Evolutionary conservation across 805 yeast species (phyloP), one percentile per base, ranked within the genome.

Genomic region (Cyberlindnera subsufficiens): DNA sequence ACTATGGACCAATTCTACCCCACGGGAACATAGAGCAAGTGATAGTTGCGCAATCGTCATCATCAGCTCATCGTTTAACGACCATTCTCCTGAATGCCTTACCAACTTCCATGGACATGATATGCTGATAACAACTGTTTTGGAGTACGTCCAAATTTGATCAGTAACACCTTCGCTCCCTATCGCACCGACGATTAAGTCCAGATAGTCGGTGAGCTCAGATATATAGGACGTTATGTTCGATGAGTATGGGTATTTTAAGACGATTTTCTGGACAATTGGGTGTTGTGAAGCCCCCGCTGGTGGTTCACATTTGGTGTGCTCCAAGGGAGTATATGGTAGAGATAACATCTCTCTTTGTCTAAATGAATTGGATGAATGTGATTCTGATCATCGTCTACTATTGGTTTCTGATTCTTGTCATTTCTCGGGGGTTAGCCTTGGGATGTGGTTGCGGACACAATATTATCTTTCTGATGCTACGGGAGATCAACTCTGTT

Each of bases 101-200:
- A 44, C 43, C n/a, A 50, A 16, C 3, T 25, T 32, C 59, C 59
- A 55, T 1, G 59, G 59, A 3, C 44, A 37, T 1, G 35, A 10
- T 16, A n/a, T 17, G 9, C 30, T 20, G 10, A 39, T 14, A 6
- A 22, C 19, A 5, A 22, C 7, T 32, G 3, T 6, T 8, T 2
- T 9, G 10, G 2, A 43, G 7, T 3, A 42, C 43, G 4, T 42
- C 39, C 17, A 30, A n/a, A 30, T 7, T 5, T 30, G 9, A 30
- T 2, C 16, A n/a, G 16, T 15, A 1, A 7, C 37, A 14, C 6
- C 35, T 34, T 17, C 22, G 20, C 7, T 35, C 22, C 6, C n/a
- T 32, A 31, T 16, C 13, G 15, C 3, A 3, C 15, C 40, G 5
- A 37, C 9, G 5, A 33, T 32, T 5, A 9, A 17, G 7, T 10